These are phyloP conservation scores for Botrytis fragariae DNA, from an alignment of 2,329 filamentous ascomycete species.

Conservation along the genomic window DNA sequence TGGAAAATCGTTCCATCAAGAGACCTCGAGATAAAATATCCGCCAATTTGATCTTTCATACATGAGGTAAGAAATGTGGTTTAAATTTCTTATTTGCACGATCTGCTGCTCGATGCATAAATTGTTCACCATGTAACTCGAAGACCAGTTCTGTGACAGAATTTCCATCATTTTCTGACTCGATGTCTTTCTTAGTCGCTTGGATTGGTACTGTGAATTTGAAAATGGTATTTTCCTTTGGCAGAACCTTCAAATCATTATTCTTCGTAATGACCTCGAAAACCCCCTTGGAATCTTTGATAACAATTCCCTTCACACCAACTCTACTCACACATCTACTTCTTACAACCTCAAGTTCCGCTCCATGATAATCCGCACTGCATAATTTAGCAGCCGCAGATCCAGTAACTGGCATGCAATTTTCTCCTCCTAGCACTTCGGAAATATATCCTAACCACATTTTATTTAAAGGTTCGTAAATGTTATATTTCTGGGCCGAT, in stretches of 20 bases:
- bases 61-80: constrained; percentile 70
- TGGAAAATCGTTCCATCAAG: neutral
- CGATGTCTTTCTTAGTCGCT: constrained; percentile 26
- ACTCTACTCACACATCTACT: constrained; percentile 80
- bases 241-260: constrained; percentile 72
- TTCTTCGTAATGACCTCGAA: constrained; percentile 76
- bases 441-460: constrained; percentile 85
- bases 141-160: constrained; percentile 60
- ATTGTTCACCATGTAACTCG: constrained; percentile 84
- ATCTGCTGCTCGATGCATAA: constrained; percentile 78
- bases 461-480: constrained; percentile 73
- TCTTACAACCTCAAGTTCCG: constrained; percentile 75
- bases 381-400: constrained; percentile 69
- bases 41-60: constrained; percentile 50
- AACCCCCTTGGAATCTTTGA: constrained; percentile 81
- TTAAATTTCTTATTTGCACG: constrained; percentile 91
- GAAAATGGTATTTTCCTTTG: constrained; percentile 89
- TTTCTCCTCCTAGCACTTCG: constrained; percentile 58
- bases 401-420: constrained; percentile 25
- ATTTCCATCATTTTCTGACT: constrained; percentile 15
- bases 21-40: too few species aligned
- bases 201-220: constrained; percentile 63
- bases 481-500: constrained; percentile 64
- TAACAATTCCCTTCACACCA: constrained; percentile 79
- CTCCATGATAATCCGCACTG: constrained; percentile 89